Base-by-base conservation (phyloP, 495 filamentous ascomycete species). In the Penicillium taxi region DNA sequence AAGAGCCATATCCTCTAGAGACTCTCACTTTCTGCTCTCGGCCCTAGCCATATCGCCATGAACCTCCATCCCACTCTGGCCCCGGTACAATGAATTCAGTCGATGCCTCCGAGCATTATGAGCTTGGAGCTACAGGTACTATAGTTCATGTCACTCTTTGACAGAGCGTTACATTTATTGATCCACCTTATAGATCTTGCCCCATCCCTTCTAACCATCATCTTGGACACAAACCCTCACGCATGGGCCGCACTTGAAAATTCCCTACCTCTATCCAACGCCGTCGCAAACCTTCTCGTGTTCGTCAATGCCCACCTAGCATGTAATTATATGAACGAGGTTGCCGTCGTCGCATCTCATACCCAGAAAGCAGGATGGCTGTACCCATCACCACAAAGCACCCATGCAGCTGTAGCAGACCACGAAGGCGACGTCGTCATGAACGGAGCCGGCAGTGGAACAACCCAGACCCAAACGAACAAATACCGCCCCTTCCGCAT, bases 261-360 rank as follows among this genome's bases (percentile, higher is more conserved):
- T 41, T 77, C 74, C 4, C 82, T 98, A n/a, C 75, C 91, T 20
- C 73, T 96, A 42, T 78, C 82, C 35, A 81, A 82, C 48, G 86
- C 84, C 37, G 69, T 98, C 39, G 81, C 93, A 34, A 91, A 86
- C 66, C 74, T 96, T 43, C 81, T 95, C 52, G 80, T 96, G 68
- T 96, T 96, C 66, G 80, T 96, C 58, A 95, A 98, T 56, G 84
- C 88, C 39, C 91, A 98, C 55, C 74, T 98, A 5, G 84, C 91
- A 44, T 86, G 84, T 63, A 89, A 86, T 64, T 84, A 93, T 60
- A 79, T 85, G 35, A 96, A 94, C 61, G 81, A 86, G 57, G 82
- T 96, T 26, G 87, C 87, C 31, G 74, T 98, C n/a, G 74, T 96
- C 22, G 91, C 93, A 17, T 82, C 84, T 9, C 91, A 96, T 56